Conservation (phyloP, 257 asterid species). For the Gynochthodes officinalis region DNA sequence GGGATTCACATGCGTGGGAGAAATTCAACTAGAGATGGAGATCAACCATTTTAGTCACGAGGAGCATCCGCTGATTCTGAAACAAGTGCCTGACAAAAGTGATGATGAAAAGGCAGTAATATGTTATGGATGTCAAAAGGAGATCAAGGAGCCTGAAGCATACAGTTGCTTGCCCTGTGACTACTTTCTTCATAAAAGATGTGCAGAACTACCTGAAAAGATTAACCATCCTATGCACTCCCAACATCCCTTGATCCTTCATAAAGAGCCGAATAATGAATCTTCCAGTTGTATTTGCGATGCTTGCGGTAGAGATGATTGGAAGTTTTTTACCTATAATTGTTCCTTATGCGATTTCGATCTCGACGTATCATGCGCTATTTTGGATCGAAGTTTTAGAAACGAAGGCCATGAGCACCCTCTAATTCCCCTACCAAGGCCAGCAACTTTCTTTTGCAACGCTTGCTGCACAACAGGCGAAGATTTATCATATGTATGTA, state of each 20-base stretch:
- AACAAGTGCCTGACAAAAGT: no score
- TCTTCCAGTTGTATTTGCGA: background rate
- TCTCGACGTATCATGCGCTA: background rate
- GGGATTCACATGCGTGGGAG: no score
- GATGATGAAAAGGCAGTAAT: background rate
- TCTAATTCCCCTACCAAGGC: background rate
- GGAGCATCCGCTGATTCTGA: no score
- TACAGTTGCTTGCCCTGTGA: background rate
- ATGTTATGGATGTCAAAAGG: background rate
- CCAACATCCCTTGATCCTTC: background rate
- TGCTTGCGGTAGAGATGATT: rapidly evolving
- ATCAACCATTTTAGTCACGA: no score
- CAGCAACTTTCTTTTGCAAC: background rate
- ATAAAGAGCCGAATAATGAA: background rate
- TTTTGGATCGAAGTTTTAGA: background rate
- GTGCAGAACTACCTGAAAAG: background rate
- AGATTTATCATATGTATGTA: background rate
- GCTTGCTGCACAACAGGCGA: background rate
- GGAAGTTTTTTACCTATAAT: background rate
- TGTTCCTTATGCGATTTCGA: background rate
- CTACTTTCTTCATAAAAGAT: background rate
- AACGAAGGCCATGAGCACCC: background rate
- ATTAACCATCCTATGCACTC: conserved; percentile 1
- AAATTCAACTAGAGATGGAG: no score
- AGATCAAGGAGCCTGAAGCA: background rate